Evolutionary conservation across 192 early-diverging fungal genomes (phyloP).

Genomic region (Linnemannia zychae): DNA sequence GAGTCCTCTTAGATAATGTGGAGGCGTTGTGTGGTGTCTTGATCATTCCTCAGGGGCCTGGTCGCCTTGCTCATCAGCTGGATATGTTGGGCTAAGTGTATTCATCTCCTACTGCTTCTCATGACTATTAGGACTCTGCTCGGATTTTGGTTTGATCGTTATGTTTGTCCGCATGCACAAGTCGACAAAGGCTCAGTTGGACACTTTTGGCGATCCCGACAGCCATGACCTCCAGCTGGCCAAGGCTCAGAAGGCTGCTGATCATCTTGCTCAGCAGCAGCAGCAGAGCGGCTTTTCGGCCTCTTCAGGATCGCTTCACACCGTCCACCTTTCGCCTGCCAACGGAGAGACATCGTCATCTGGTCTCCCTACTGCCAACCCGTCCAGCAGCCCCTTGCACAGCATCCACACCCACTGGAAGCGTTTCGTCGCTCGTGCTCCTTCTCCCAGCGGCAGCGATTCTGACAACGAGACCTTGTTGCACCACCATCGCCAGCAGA

Average conservation of each 20-base stretch:
- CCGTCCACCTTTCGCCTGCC: neutral
- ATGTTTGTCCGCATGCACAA: conserved; percentile 45
- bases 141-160: conserved; percentile 51
- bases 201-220: conserved; percentile 15
- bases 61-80: neutral
- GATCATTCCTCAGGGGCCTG: neutral
- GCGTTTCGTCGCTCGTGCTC: conserved; percentile 42
- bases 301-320: conserved; percentile 16
- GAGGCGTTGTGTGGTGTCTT: neutral
- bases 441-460: neutral
- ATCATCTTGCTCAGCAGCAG: conserved; percentile 20
- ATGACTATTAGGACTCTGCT: conserved; percentile 46
- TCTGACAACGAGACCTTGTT: conserved; percentile 2
- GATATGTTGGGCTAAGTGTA: neutral
- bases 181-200: conserved; percentile 47
- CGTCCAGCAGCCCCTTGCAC: conserved; percentile 20
- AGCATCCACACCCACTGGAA: conserved; percentile 27
- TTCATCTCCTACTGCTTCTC: neutral
- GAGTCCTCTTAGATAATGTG: neutral
- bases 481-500: neutral
- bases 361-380: neutral
- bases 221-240: conserved; percentile 31
- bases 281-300: neutral
- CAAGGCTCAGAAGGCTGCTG: conserved; percentile 33
- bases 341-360: neutral